Evolutionary conservation across 495 filamentous ascomycete genomes (phyloP).

Genomic region (Neurospora tetraspora): DNA sequence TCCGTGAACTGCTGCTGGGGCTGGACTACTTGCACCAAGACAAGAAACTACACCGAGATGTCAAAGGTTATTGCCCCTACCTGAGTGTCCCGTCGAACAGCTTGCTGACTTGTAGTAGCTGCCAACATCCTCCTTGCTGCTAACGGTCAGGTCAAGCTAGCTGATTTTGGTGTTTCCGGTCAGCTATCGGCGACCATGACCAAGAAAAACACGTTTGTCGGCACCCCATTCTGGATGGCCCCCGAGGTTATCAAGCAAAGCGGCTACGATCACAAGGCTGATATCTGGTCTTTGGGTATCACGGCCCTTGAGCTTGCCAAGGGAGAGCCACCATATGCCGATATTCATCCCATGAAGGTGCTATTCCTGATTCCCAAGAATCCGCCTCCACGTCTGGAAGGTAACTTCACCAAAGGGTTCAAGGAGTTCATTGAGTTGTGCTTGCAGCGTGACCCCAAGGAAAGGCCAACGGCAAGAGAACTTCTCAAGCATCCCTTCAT

Average conservation of each 20-base stretch:
- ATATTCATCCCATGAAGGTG: constrained; percentile 99
- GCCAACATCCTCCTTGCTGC: constrained; percentile 81
- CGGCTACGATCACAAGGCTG: constrained; percentile 96
- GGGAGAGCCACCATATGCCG: constrained; percentile 90
- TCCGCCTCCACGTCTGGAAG: constrained; percentile 69
- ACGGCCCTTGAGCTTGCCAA: constrained; percentile 88
- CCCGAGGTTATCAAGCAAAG: constrained; percentile 98
- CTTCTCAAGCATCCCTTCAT: constrained; percentile 86
- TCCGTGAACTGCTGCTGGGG: constrained; percentile 79
- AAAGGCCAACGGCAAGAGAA: constrained; percentile 79
- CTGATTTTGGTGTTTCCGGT: constrained; percentile 94
- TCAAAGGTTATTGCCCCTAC: too few relatives aligned
- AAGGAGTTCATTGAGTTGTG: constrained; percentile 91
- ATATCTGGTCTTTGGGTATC: constrained; percentile 98
- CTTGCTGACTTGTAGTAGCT: constrained; percentile 37
- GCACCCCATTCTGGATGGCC: constrained; percentile 99
- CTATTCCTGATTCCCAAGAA: constrained; percentile 96
- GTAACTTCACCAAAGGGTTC: constrained; percentile 80
- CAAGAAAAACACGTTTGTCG: constrained; percentile 98
- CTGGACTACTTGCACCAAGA: constrained; percentile 89
- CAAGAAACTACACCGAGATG: constrained; percentile 92
- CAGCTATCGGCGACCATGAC: constrained; percentile 99
- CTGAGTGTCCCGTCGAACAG: too few relatives aligned
- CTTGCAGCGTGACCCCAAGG: constrained; percentile 74
- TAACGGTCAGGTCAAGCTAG: constrained; percentile 91